Evolutionary conservation across 352 stramenopile species (phyloP).

Genomic region (Phytophthora vignae): DNA sequence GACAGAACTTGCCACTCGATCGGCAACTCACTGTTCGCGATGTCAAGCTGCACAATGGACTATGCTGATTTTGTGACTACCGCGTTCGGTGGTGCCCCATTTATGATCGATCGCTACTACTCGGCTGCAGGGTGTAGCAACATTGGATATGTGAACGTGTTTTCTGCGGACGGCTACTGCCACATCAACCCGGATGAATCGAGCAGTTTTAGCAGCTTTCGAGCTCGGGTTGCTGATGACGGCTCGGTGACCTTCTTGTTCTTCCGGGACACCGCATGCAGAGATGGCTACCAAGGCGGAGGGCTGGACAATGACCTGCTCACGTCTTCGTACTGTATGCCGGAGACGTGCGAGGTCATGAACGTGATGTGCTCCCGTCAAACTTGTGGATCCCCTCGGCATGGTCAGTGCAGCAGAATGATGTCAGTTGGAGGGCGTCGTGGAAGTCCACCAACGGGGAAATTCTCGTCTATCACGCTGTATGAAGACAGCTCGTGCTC

Average conservation of each 20-base stretch:
- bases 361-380: neutral
- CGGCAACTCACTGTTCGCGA: neutral
- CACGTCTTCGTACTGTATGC: neutral
- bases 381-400: neutral
- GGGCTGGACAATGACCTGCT: neutral
- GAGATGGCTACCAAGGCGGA: too few species aligned
- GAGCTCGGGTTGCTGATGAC: neutral
- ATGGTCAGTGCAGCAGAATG: neutral
- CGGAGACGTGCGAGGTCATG: too few species aligned
- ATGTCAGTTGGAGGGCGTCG: neutral
- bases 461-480: neutral
- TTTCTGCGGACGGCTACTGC: neutral
- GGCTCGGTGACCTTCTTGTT: neutral
- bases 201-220: neutral
- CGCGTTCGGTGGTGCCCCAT: slow-evolving; percentile 4
- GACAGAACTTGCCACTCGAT: neutral
- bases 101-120: slow-evolving; percentile 1
- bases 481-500: neutral
- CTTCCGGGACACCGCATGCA: neutral
- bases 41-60: slow-evolving; percentile 5
- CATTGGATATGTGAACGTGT: neutral
- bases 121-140: neutral
- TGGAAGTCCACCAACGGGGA: neutral
- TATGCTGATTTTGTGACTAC: neutral
- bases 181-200: neutral